A percentile compares a stretch with the other conserved stretches of the same genome.
These are phyloP conservation scores for Lactarius hengduanensis DNA, from an alignment of 768 basidiomycete species.

Conservation along the genomic window DNA sequence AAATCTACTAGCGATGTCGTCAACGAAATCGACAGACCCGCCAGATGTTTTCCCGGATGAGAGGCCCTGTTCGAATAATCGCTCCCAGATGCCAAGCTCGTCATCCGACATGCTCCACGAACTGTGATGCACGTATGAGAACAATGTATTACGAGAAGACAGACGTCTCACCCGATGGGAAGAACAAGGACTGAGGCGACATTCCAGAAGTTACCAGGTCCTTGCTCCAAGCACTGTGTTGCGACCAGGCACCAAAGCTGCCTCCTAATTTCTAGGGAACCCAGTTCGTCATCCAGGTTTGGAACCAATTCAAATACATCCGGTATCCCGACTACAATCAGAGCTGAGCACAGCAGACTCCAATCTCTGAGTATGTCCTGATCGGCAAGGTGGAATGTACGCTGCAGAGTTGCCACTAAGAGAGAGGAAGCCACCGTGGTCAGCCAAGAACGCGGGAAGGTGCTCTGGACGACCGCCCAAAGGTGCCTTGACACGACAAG, in stretches of 20 bases:
- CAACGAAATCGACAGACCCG: background rate
- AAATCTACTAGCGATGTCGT: conserved; percentile 11
- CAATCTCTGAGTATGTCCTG: conserved; percentile 12
- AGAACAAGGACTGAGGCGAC: conserved; percentile 3
- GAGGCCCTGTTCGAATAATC: conserved; percentile 3
- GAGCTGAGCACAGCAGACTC: conserved; percentile 18
- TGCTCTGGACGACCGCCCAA: conserved; percentile 12
- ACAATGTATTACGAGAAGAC: background rate
- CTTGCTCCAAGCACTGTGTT: background rate
- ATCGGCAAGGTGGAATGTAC: conserved; percentile 14
- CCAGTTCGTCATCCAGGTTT: conserved; percentile 5
- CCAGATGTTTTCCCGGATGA: background rate
- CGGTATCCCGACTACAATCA: conserved; percentile 18
- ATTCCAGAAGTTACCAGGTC: background rate
- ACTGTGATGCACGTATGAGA: conserved; percentile 1
- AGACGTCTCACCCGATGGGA: conserved; percentile 15
- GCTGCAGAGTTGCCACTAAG: conserved; percentile 13
- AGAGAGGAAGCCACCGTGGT: conserved; percentile 14
- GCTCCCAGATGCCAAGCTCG: conserved; percentile 23
- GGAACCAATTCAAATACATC: conserved; percentile 12
- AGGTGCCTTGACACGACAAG: conserved; percentile 18
- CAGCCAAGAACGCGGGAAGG: conserved; percentile 13
- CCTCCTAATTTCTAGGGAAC: conserved; percentile 15
- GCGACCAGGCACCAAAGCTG: conserved; percentile 21
- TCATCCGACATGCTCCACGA: conserved; percentile 22